These are phyloP conservation scores for Haplosporangium gracile DNA, from an alignment of 192 early-diverging fungal genomes.

Conservation along the genomic window DNA sequence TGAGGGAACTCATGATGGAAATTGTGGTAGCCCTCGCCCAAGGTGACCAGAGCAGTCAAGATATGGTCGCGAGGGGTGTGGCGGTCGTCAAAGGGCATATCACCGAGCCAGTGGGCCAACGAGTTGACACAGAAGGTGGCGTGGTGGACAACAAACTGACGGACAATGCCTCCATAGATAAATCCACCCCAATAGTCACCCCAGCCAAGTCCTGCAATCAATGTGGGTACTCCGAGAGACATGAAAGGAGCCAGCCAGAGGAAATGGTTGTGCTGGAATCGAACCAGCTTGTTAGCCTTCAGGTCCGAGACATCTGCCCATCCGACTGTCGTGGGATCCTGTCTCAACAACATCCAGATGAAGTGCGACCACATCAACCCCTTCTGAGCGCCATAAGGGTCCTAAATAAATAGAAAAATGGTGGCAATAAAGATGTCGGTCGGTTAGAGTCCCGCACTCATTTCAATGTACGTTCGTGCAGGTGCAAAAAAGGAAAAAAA, in stretches of 20 bases:
- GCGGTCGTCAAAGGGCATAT: slow-evolving; percentile 82
- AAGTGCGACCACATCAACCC: slow-evolving; percentile 86
- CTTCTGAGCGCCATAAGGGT: slow-evolving; percentile 84
- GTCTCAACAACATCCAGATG: slow-evolving; percentile 85
- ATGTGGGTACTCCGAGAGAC: slow-evolving; percentile 81
- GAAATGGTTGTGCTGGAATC: slow-evolving; percentile 85
- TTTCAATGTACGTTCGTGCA: not conserved
- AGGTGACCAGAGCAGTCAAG: slow-evolving; percentile 81
- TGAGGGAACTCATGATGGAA: slow-evolving; percentile 91
- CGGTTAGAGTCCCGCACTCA: not conserved
- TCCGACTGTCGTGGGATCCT: slow-evolving; percentile 74
- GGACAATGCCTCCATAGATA: slow-evolving; percentile 79
- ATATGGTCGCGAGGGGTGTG: slow-evolving; percentile 88
- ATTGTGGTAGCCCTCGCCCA: slow-evolving; percentile 91
- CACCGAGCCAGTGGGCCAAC: slow-evolving; percentile 84
- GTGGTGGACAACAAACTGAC: slow-evolving; percentile 82
- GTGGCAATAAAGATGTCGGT: slow-evolving; percentile 35
- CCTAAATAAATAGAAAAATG: slow-evolving; percentile 69
- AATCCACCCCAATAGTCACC: slow-evolving; percentile 84
- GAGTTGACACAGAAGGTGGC: slow-evolving; percentile 91
- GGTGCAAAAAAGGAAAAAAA: not conserved
- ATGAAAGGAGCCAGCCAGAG: slow-evolving; percentile 74
- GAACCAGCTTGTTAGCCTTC: slow-evolving; percentile 79
- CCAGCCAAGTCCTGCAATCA: slow-evolving; percentile 84
- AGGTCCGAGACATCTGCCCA: slow-evolving; percentile 84